Conservation (phyloP, 306 rosid species). For the Prinsepia uniflora region DNA sequence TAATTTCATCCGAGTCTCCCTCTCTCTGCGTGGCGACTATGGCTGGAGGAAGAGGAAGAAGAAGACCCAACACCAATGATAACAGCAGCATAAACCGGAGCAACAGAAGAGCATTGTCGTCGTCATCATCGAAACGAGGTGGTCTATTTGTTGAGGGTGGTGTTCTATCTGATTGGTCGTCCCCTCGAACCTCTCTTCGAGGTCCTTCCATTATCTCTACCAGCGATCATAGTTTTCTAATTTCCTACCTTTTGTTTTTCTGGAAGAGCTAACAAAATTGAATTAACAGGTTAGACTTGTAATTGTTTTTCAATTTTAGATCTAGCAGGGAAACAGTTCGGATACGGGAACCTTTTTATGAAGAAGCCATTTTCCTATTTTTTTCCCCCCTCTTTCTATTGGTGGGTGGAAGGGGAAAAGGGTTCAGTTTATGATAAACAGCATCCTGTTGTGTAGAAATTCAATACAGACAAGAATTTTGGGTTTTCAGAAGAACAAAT, state of each 20-base stretch:
- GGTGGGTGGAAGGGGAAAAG: too few relatives aligned
- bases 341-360: too few relatives aligned
- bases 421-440: too few relatives aligned
- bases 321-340: conserved; percentile 60
- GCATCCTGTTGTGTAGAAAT: too few relatives aligned
- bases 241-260: conserved; percentile 8
- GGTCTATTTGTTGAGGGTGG: too few relatives aligned
- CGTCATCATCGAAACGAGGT: conserved; percentile 21
- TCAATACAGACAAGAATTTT: too few relatives aligned
- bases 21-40: conserved; percentile 8
- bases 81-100: conserved; percentile 8
- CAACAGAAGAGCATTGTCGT: conserved; percentile 35
- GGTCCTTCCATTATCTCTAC: neutral
- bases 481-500: too few relatives aligned
- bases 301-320: conserved; percentile 15
- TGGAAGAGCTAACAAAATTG: neutral
- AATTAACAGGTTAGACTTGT: neutral
- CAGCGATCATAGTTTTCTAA: neutral
- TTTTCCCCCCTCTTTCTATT: too few relatives aligned
- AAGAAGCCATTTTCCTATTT: too few relatives aligned
- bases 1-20: neutral
- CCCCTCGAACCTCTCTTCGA: too few relatives aligned
- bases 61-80: conserved; percentile 29
- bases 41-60: conserved; percentile 49
- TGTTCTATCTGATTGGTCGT: too few relatives aligned